Conservation (phyloP, 2,329 filamentous ascomycete species). For the Fusarium lateritium region DNA sequence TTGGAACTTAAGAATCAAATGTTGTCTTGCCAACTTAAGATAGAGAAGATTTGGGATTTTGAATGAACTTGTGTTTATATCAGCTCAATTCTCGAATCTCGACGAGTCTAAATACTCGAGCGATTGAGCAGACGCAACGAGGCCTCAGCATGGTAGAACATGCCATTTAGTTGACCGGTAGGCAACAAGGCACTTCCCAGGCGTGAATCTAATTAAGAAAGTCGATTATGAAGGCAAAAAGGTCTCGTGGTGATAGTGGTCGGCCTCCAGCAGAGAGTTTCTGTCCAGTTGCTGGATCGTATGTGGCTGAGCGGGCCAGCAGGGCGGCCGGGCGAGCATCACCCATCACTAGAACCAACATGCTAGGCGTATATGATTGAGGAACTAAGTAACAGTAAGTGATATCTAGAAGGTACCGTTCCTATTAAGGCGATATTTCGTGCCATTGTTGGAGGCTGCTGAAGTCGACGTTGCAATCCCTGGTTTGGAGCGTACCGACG, state of each 20-base stretch:
- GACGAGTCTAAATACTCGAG: not conserved
- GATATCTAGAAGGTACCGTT: too few species aligned
- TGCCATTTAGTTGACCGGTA: not conserved
- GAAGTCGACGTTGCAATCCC: too few species aligned
- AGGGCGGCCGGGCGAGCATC: not conserved
- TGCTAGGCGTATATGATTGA: not conserved
- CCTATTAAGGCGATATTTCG: too few species aligned
- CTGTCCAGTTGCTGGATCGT: not conserved
- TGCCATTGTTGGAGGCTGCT: too few species aligned
- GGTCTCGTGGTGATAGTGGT: too few species aligned
- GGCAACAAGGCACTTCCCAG: constrained; percentile 7
- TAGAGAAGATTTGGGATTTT: too few species aligned
- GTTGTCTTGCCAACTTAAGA: too few species aligned
- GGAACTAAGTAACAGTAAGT: too few species aligned
- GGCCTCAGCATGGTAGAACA: not conserved
- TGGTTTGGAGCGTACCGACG: too few species aligned
- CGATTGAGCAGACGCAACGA: not conserved
- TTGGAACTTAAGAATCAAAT: too few species aligned
- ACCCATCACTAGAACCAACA: not conserved
- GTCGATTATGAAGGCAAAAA: not conserved
- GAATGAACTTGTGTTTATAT: not conserved
- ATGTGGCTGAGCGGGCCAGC: constrained; percentile 12
- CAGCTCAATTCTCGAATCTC: not conserved
- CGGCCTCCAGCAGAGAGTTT: constrained; percentile 1
- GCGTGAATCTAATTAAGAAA: too few species aligned